Evolutionary conservation across 768 basidiomycete genomes (phyloP).

Genomic region (Lentinula detonsa): DNA sequence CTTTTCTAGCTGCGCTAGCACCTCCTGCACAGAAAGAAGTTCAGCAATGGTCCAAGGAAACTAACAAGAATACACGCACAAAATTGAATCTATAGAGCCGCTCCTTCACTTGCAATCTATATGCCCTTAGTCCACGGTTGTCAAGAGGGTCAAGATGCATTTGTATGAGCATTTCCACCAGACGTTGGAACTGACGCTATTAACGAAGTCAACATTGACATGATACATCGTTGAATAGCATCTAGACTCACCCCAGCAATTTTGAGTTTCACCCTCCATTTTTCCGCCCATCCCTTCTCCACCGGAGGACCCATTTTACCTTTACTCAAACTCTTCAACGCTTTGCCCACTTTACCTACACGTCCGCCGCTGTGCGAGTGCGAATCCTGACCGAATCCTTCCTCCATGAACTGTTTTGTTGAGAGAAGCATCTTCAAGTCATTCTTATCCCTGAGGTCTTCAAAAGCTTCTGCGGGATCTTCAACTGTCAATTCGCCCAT

Average conservation of each 20-base stretch:
- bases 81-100: slow-evolving; percentile 93
- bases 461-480: slow-evolving; percentile 97
- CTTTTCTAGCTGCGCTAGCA: slow-evolving; percentile 81
- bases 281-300: slow-evolving; percentile 72
- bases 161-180: slow-evolving; percentile 88
- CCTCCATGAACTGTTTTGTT: slow-evolving; percentile 59
- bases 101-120: slow-evolving; percentile 90
- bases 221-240: not conserved
- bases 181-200: slow-evolving; percentile 89
- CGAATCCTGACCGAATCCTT: slow-evolving; percentile 51
- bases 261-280: slow-evolving; percentile 78
- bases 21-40: slow-evolving; percentile 49
- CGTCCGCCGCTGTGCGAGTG: slow-evolving; percentile 47
- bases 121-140: slow-evolving; percentile 49
- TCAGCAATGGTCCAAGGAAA: not conserved
- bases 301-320: slow-evolving; percentile 76
- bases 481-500: slow-evolving; percentile 95
- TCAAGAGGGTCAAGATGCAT: slow-evolving; percentile 62
- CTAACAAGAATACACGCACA: slow-evolving; percentile 38
- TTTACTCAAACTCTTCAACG: slow-evolving; percentile 32
- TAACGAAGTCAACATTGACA: slow-evolving; percentile 3
- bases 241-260: slow-evolving; percentile 67
- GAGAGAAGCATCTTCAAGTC: slow-evolving; percentile 77
- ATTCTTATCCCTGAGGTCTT: slow-evolving; percentile 90
- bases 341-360: slow-evolving; percentile 37